Evolutionary conservation across 2,329 filamentous ascomycete species (phyloP).

Genomic region (Pezicula neosporulosa): DNA sequence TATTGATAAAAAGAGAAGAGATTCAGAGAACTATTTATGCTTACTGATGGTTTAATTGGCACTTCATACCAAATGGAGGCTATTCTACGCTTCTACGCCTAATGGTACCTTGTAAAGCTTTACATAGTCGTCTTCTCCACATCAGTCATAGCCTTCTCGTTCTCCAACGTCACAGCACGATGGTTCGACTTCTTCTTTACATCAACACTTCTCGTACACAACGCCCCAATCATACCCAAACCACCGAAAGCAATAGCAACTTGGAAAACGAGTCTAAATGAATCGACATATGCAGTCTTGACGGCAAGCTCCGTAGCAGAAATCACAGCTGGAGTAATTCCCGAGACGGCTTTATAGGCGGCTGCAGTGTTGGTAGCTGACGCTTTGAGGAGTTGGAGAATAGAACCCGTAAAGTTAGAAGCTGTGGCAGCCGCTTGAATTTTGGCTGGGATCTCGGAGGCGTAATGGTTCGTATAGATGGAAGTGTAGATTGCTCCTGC

Average conservation of each 20-base stretch:
- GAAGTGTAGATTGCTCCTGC: constrained; percentile 35
- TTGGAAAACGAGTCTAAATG: constrained; percentile 31
- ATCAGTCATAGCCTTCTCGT: constrained; percentile 8
- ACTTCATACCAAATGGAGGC: too few species aligned
- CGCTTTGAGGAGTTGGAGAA: background rate
- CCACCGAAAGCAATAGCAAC: constrained; percentile 33
- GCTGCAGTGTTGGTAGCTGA: background rate
- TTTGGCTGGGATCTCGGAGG: constrained; percentile 21
- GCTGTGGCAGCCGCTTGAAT: constrained; percentile 14
- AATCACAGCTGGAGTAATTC: background rate
- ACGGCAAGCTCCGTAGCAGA: constrained; percentile 25
- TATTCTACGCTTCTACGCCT: too few species aligned
- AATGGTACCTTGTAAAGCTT: too few species aligned
- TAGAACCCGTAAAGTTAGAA: background rate
- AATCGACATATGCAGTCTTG: constrained; percentile 29
- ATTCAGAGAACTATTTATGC: too few species aligned
- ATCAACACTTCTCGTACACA: constrained; percentile 28
- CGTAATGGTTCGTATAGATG: constrained; percentile 29
- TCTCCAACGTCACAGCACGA: constrained; percentile 22
- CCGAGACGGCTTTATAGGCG: background rate
- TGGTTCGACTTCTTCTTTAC: constrained; percentile 27
- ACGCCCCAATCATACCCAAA: constrained; percentile 27
- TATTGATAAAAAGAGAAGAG: too few species aligned
- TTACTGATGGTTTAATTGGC: too few species aligned
- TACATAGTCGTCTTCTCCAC: too few species aligned